Evolutionary conservation across 2,329 filamentous ascomycete species (phyloP), one percentile per base, ranked within the genome.

Genomic region (Sporothrix humicola): DNA sequence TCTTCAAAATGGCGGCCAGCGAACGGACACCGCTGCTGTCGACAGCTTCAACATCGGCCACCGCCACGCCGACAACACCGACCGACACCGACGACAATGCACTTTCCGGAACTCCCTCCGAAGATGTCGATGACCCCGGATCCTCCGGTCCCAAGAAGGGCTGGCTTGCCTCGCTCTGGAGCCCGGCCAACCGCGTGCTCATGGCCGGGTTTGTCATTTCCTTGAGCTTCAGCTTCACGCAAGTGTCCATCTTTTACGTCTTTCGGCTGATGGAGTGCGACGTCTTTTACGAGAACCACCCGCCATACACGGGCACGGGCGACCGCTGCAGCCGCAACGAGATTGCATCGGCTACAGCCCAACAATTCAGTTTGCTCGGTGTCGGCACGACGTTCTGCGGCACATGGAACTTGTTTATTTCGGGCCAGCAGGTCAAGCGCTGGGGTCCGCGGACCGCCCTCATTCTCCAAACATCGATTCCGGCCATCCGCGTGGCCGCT

Each of bases 211-310:
- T 91, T 77, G 81, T 91, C 17, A 87, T 91, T 72, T 89, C 85
- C 3, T 76, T 86, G 42, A 83, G 84, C 1, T 85, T 87, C 72
- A 84, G 82, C 77, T 84, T 83, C 76, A 87, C 85, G 0, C 85
- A 87, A 71, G 84, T 86, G 66, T 83, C 82, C 8, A 83, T 84
- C 1, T 84, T 90, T 75, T 89, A 90, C 85, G 89, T 91, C 31
- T 92, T 93, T 77, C 89, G 90, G 73, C 79, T 92, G 1, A 93
- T 93, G 90, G 89, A 89, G 69, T 93, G 91, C 80, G 89, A 93
- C 72, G 86, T 87, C 70, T 93, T 89, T 79, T 93, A 93, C 80
- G 82, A 85, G 50, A 82, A 83, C 2, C 87, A 92, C 77, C 84
- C 87, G 13, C 84, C 85, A 0, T 87, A 82, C 69, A 77, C 81